Percentiles rank a stretch among this genome's conserved stretches.
These are phyloP conservation scores for Populus alba DNA, from an alignment of 345 rosid species.

Conservation along the genomic window DNA sequence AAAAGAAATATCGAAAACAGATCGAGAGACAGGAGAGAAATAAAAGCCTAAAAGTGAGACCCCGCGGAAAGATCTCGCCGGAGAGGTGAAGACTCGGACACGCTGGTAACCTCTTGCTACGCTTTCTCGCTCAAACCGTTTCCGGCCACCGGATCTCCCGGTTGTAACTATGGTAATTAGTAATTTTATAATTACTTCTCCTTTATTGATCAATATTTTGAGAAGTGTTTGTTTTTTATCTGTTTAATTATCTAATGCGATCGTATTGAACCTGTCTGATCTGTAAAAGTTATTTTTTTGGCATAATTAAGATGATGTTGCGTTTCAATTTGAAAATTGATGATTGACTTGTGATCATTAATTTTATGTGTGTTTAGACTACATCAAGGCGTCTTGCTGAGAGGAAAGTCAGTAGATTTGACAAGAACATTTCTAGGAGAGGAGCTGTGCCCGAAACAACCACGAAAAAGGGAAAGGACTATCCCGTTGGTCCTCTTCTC, in stretches of 20 bases:
- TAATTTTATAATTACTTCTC: background rate
- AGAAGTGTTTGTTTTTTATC: background rate
- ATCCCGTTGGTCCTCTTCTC: conserved; percentile 86
- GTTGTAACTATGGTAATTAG: conserved; percentile 34
- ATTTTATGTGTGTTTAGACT: conserved; percentile 47
- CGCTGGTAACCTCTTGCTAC: conserved; percentile 1
- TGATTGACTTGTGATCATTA: background rate
- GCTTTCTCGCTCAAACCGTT: conserved; percentile 14
- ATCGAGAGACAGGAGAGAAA: background rate
- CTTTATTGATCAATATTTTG: background rate
- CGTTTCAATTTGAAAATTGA: background rate
- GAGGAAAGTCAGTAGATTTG: conserved; percentile 74
- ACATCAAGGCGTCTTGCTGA: conserved; percentile 84
- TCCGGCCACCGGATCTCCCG: conserved; percentile 23
- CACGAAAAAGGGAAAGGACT: conserved; percentile 78
- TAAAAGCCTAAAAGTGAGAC: background rate
- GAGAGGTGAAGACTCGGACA: conserved; percentile 17
- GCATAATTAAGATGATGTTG: no score
- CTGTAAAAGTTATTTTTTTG: background rate
- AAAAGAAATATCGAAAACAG: background rate
- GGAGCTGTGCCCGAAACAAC: conserved; percentile 86
- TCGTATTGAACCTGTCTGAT: background rate
- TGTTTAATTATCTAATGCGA: background rate
- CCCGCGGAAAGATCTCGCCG: background rate
- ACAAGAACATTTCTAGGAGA: conserved; percentile 82